Percentiles rank a stretch among this genome's conserved stretches.
Conservation (phyloP, 345 rosid species). For the Melaleuca alternifolia region DNA sequence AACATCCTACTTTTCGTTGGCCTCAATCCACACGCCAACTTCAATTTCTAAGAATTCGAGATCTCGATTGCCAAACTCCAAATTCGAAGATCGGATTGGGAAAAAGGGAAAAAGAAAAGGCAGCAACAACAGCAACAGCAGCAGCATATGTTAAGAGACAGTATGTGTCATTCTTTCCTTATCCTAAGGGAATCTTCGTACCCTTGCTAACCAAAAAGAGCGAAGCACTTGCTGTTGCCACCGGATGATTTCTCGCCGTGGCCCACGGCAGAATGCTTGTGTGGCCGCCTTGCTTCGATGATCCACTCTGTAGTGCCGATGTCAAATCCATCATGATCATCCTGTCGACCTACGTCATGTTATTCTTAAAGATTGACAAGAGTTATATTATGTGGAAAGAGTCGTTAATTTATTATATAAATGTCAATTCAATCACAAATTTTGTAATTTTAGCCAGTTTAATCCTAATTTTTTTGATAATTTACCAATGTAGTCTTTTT, state of each 20-base stretch:
- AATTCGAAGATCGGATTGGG: not conserved
- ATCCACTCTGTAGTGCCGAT: not conserved
- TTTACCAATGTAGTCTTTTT: no score
- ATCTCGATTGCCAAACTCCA: not conserved
- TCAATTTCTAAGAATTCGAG: not conserved
- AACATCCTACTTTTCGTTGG: not conserved
- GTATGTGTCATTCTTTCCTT: not conserved
- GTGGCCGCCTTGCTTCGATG: not conserved
- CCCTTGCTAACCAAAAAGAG: not conserved
- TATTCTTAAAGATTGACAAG: no score
- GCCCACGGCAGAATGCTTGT: not conserved
- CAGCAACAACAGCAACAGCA: not conserved
- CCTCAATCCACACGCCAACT: not conserved
- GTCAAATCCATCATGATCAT: not conserved
- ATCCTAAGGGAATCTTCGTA: not conserved
- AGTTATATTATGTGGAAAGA: no score
- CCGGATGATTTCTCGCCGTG: not conserved
- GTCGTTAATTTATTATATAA: no score
- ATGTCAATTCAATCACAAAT: no score
- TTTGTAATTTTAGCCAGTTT: no score
- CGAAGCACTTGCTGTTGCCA: not conserved
- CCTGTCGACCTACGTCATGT: not conserved
- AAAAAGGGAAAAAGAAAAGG: no score
- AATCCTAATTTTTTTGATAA: no score
- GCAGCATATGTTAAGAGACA: no score